phyloP scores from a whole-genome alignment of 2,329 filamentous ascomycete genomes.

The Pseudogymnoascus sp. region DNA sequence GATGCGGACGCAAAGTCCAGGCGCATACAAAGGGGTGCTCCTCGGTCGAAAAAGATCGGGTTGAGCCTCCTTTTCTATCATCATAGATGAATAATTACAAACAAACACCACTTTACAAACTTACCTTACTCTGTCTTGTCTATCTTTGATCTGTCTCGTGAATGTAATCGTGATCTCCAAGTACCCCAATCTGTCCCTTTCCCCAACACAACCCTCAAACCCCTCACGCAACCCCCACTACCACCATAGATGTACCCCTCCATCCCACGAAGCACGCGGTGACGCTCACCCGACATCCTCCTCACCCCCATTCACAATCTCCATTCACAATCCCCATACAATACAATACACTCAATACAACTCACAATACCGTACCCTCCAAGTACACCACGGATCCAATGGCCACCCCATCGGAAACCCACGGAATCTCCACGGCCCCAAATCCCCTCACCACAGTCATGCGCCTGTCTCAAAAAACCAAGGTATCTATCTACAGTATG shows the following conservation, averaged over 20 bases:
- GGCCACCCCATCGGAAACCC: background rate
- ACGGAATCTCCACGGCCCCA: background rate
- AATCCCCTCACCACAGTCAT: background rate
- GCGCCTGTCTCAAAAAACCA: background rate
- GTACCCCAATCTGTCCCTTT: no score
- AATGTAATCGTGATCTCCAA: background rate
- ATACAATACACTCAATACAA: background rate
- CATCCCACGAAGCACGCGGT: no score
- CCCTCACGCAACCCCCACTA: no score
- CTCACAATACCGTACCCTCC: background rate
- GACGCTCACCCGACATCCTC: no score
- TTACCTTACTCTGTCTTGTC: background rate
- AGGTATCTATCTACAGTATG: background rate
- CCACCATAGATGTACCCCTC: no score
- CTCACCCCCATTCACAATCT: no score
- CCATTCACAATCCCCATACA: background rate
- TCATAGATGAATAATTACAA: background rate
- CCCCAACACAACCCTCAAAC: no score
- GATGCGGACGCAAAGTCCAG: background rate
- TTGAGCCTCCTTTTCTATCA: background rate
- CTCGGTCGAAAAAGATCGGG: background rate
- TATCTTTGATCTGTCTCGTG: background rate
- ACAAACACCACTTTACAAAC: background rate
- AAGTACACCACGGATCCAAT: no score
- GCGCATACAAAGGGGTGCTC: background rate